phyloP scores from a whole-genome alignment of 352 stramenopile genomes.

The Globisporangium alternatum region DNA sequence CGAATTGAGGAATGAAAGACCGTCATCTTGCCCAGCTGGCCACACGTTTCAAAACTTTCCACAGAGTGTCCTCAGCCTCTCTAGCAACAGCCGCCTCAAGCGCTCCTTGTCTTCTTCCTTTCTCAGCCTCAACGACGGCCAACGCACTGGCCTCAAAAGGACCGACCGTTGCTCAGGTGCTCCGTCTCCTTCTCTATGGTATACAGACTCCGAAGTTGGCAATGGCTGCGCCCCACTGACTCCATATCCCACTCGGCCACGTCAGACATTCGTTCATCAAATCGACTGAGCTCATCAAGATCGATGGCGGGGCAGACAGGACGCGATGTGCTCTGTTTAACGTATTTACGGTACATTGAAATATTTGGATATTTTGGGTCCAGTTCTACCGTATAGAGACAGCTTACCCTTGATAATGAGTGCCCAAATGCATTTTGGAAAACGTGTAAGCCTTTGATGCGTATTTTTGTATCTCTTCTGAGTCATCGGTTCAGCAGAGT shows the following conservation, averaged over 20 bases:
- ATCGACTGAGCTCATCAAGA: constrained; percentile 1
- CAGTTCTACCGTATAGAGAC: too few relatives aligned
- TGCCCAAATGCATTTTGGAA: too few relatives aligned
- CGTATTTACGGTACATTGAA: too few relatives aligned
- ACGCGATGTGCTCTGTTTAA: not conserved
- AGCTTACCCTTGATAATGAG: too few relatives aligned
- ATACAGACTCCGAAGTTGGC: not conserved
- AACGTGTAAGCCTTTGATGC: too few relatives aligned
- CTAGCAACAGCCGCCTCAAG: not conserved
- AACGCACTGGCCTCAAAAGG: not conserved
- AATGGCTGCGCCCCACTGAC: constrained; percentile 1
- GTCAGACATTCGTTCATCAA: not conserved
- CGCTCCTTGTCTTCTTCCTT: not conserved
- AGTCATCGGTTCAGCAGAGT: too few relatives aligned
- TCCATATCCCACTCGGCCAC: constrained; percentile 3
- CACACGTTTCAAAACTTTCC: not conserved
- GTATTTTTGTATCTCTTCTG: too few relatives aligned
- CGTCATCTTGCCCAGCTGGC: not conserved
- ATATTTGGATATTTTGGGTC: too few relatives aligned
- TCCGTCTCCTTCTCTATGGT: constrained; percentile 1
- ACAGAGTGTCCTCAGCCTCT: not conserved
- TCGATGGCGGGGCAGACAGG: not conserved
- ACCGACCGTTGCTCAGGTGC: not conserved
- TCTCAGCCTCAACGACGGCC: not conserved
- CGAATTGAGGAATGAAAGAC: constrained; percentile 7